Base-by-base conservation (phyloP, 176 grass and related monocot genomes). In the Raddia distichophylla region DNA sequence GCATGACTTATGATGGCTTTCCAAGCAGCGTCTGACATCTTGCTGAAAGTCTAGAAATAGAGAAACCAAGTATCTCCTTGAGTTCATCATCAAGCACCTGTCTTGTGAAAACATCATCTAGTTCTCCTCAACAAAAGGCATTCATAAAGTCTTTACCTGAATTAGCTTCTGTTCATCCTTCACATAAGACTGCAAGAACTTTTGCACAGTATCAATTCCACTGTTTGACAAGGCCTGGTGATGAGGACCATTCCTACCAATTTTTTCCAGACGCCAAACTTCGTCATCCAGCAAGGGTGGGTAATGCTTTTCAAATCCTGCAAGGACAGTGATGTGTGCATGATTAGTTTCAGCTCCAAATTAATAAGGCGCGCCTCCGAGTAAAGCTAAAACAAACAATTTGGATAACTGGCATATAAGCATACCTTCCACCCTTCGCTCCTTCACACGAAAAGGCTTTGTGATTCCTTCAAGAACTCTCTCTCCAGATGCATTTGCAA, bases 401-500 rank as follows among this genome's bases (percentile, higher is more conserved):
- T 5, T 60, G 45, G 60, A 69, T 60, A 16, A 66, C 27, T 64
- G 22, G 16, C 17, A 40, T 16, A 63, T 37, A 66, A 18, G 2
- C 32, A 70, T 87, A 84, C 89, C 84, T 76, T 91, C 89, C 12
- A 91, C 85, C 77, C 89, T 83, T 7, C 85, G 89, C 75, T 91
- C 89, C 76, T 91, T 91, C 55, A 91, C 85, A 0, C 85, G 84
- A n/a, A 91, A 91, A 54, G 89, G 85, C 8, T 80, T 67, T 0
- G 81, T 91, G 32, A 84, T 33, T 35, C 89, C 89, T 91, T 91
- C 89, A 75, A 84, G 85, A 86, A 92, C 54, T 42, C 83, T 83
- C 48, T 86, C 83, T 43, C 78, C 74, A 83, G 67, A 54, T 79
- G 52, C 12, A 8, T 57, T 60, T 3, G 10, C 61, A 83, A 86